phyloP scores from a whole-genome alignment of 768 basidiomycete genomes.

The Russula sp. region DNA sequence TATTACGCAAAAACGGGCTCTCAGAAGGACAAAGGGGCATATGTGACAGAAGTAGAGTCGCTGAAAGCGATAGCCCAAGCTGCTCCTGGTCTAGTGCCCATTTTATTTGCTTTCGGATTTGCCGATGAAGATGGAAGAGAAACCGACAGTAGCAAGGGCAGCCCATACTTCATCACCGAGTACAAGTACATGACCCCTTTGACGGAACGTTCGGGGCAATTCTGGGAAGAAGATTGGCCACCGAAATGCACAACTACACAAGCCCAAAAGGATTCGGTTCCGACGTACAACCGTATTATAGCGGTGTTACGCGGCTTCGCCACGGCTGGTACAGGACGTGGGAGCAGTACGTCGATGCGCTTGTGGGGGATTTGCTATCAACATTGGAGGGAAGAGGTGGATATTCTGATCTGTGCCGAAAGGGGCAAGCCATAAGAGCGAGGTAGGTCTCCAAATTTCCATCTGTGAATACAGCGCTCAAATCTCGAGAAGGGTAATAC shows the following conservation, averaged over 20 bases:
- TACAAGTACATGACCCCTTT: conserved; percentile 60
- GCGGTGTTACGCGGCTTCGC: conserved; percentile 63
- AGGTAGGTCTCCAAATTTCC: conserved; percentile 37
- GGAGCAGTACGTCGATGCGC: conserved; percentile 62
- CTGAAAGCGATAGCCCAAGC: conserved; percentile 58
- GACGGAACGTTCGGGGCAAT: conserved; percentile 43
- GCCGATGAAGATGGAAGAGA: conserved; percentile 33
- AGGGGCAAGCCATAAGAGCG: conserved; percentile 50
- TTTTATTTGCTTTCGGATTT: conserved; percentile 51
- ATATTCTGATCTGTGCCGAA: conserved; percentile 47
- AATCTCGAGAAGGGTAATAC: conserved; percentile 42
- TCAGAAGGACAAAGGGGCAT: conserved; percentile 57
- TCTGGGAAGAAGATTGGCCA: conserved; percentile 62
- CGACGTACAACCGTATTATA: conserved; percentile 62
- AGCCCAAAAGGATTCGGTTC: conserved; percentile 66
- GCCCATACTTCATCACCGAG: conserved; percentile 70
- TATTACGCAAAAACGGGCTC: conserved; percentile 67
- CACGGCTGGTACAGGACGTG: conserved; percentile 74
- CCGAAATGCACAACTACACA: conserved; percentile 58
- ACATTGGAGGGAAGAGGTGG: conserved; percentile 44
- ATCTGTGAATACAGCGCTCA: background rate
- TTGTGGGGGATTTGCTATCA: conserved; percentile 57
- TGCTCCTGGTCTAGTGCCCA: conserved; percentile 65
- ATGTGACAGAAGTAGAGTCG: conserved; percentile 63
- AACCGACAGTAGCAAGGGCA: conserved; percentile 37